These are phyloP conservation scores for Gracilaria vermiculophylla DNA, from an alignment of 23 red algal genomes.

Conservation along the genomic window DNA sequence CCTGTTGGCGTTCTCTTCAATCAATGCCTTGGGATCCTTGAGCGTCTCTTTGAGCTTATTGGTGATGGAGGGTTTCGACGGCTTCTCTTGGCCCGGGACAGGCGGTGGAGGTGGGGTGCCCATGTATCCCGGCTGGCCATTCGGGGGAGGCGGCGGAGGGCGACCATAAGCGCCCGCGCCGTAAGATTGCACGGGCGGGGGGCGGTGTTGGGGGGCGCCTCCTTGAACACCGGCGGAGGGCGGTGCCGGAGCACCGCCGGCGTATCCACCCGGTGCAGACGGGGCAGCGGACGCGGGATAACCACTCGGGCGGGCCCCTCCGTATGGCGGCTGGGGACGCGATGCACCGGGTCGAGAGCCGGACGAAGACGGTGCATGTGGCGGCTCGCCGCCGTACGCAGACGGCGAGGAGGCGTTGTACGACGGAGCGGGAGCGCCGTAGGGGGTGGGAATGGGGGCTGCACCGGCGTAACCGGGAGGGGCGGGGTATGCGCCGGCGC, in stretches of 20 bases:
- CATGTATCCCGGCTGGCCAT: neutral
- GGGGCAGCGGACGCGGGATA: no score
- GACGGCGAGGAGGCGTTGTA: neutral
- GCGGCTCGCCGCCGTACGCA: neutral
- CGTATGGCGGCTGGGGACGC: no score
- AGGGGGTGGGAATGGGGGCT: neutral
- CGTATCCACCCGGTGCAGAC: neutral
- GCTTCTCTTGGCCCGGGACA: neutral
- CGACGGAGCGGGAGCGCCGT: neutral
- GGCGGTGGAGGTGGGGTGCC: slow-evolving; percentile 15
- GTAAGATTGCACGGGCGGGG: no score
- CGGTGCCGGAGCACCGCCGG: neutral
- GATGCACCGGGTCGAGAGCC: no score
- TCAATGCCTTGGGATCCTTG: neutral
- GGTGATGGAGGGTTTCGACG: neutral
- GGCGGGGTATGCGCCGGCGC: neutral
- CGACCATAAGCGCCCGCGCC: neutral
- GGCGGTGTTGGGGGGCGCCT: no score
- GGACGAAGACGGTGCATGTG: no score
- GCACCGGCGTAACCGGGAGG: neutral
- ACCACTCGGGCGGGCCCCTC: no score
- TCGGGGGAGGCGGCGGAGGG: neutral
- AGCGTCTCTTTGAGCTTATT: neutral
- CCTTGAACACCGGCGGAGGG: neutral
- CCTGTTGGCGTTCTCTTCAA: slow-evolving; percentile 19